These are phyloP conservation scores for Calamus simplicifolius DNA, from an alignment of 176 grass and related monocot genomes.

Conservation along the genomic window DNA sequence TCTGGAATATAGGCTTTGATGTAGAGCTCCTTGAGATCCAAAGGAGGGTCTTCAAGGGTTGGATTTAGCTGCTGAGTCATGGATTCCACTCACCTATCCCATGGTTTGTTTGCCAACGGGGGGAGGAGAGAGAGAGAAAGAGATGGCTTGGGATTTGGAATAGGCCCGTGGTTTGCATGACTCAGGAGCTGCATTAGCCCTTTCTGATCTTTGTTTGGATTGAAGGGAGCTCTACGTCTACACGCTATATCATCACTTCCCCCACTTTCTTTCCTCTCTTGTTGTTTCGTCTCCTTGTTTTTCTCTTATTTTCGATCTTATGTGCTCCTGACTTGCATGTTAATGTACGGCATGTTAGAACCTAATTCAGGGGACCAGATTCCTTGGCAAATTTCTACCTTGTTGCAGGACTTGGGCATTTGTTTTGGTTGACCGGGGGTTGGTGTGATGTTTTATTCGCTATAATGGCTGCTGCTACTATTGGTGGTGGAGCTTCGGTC, in stretches of 20 bases:
- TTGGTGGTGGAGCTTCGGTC: too few species aligned
- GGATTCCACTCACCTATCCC: slow-evolving; percentile 76
- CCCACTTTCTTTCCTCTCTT: too few species aligned
- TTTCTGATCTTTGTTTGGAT: slow-evolving; percentile 66
- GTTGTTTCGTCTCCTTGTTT: not conserved
- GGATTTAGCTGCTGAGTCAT: slow-evolving; percentile 68
- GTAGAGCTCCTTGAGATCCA: slow-evolving; percentile 57
- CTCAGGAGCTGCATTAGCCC: slow-evolving; percentile 49
- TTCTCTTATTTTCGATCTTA: not conserved
- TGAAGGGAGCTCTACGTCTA: slow-evolving; percentile 95
- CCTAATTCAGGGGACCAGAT: not conserved
- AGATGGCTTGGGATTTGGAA: slow-evolving; percentile 21
- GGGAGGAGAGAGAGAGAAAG: not conserved
- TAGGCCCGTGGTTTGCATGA: slow-evolving; percentile 84
- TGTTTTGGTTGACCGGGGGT: too few species aligned
- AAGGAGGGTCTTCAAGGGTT: slow-evolving; percentile 38
- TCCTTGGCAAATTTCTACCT: not conserved
- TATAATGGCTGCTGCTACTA: too few species aligned
- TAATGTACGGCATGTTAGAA: not conserved
- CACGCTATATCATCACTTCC: not conserved
- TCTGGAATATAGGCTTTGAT: not conserved
- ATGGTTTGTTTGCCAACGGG: not conserved
- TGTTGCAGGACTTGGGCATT: not conserved
- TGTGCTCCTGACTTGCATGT: not conserved
- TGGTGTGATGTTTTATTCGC: too few species aligned